Conservation (phyloP, 2,329 filamentous ascomycete genomes). For the Neobulgaria alba region DNA sequence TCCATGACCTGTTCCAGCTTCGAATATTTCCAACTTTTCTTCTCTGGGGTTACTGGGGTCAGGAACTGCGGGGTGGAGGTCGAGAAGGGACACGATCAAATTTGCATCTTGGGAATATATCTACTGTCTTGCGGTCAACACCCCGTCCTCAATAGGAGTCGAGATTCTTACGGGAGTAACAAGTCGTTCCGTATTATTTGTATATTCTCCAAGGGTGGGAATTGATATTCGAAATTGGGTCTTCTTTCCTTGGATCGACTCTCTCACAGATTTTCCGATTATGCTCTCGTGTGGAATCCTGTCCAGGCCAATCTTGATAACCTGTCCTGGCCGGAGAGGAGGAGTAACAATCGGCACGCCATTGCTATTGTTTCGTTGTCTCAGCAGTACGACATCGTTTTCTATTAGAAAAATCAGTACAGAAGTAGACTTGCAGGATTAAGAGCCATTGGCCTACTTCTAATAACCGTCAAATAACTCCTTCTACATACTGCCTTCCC, state of each 20-base stretch:
- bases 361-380: not conserved
- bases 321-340: not conserved
- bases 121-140: conserved; percentile 32
- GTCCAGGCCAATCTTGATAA: not conserved
- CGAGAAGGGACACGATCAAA: conserved; percentile 66
- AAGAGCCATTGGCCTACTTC: too few relatives aligned
- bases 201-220: conserved; percentile 66
- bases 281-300: conserved; percentile 32
- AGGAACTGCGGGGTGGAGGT: conserved; percentile 62
- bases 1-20: conserved; percentile 80
- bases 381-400: not conserved
- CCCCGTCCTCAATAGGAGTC: not conserved
- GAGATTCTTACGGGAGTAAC: conserved; percentile 60
- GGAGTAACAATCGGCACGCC: not conserved
- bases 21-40: conserved; percentile 61
- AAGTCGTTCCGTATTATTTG: conserved; percentile 54
- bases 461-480: too few relatives aligned
- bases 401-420: too few relatives aligned
- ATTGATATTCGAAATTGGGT: conserved; percentile 38
- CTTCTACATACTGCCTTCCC: too few relatives aligned
- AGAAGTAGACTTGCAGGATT: too few relatives aligned
- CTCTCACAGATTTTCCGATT: conserved; percentile 23
- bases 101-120: conserved; percentile 69
- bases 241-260: conserved; percentile 14
- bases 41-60: conserved; percentile 46